Evolutionary conservation across 139 green algal species (phyloP), one percentile per base, ranked within the genome.

Genomic region (Closterium sp.): DNA sequence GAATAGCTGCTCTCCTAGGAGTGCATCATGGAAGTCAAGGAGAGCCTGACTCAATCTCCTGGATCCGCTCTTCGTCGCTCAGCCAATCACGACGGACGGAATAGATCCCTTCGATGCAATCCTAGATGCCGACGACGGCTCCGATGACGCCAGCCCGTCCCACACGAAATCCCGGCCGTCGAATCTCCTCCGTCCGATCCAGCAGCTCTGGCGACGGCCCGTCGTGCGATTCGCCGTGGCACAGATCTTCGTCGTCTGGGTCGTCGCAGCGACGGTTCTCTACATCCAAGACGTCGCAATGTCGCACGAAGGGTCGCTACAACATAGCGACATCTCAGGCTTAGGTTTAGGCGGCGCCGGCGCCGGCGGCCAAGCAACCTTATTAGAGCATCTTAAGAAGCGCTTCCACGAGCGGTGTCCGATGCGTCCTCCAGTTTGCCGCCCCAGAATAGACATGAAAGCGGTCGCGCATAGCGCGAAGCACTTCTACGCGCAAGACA

Each of bases 241-340:
- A n/a, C 87, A 91, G 35, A 33, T 91, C 33, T 83, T 91, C 33
- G 30, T 91, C 34, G 87, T 91, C 19, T 91, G 87, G 87, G 25
- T 87, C 28, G 87, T 91, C 81, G 87, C 81, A 83, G 81, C 33
- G 33, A 28, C 87, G 33, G 87, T 91, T 31, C 55, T 91, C 33
- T 91, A 91, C 33, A n/a, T 91, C 31, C 87, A 91, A 28, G 87
- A 91, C 81, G n/a, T 91, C 66, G 86, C 86, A 25, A 76, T 76
- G 55, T 76, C 55, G 55, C 55, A 76, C 55, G 55, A 76, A 19
- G 55, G 12, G 55, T 76, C 55, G 55, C 55, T 76, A 76, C 55
- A 76, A 76, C 55, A 76, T 19, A 76, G 55, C 55, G 55, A 76
- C 55, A 76, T 76, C 25, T 76, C 55, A 25, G 55, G 55, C 25